Evolutionary conservation across 257 asterid genomes (phyloP).

Genomic region (Datura wrightii): DNA sequence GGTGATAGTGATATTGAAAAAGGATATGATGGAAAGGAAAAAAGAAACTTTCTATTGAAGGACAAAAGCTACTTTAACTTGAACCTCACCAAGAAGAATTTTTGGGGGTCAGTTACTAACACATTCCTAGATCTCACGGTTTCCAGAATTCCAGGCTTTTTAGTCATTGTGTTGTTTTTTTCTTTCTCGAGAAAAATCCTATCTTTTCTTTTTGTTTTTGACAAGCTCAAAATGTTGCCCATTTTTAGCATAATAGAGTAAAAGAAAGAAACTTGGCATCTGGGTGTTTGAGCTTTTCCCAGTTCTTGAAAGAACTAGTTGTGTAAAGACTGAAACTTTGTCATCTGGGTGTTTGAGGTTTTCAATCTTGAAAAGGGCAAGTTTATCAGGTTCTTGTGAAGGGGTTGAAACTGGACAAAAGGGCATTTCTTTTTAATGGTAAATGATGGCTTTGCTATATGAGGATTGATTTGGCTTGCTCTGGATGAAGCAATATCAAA

Average conservation of each 20-base stretch:
- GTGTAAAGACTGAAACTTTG: conserved; percentile 46
- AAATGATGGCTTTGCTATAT: conserved; percentile 24
- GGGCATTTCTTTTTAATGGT: conserved; percentile 40
- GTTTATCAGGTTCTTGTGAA: conserved; percentile 40
- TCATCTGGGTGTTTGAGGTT: conserved; percentile 45
- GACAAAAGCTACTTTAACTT: conserved; percentile 31
- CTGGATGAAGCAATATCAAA: conserved; percentile 36
- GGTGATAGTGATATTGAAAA: conserved; percentile 36
- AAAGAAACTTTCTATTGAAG: background rate
- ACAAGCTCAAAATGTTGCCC: background rate
- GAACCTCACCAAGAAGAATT: conserved; percentile 41
- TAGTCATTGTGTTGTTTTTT: background rate
- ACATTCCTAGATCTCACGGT: conserved; percentile 75
- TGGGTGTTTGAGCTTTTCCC: conserved; percentile 30
- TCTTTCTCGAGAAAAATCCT: conserved; percentile 51
- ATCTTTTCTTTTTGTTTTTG: conserved; percentile 40
- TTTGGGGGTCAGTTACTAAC: conserved; percentile 49
- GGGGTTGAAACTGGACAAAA: conserved; percentile 26
- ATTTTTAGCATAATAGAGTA: conserved; percentile 18
- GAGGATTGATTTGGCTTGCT: too few species aligned
- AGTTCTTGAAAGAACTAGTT: conserved; percentile 32
- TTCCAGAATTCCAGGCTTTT: conserved; percentile 52
- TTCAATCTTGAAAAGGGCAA: background rate
- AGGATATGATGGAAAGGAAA: conserved; percentile 40
- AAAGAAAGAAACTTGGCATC: conserved; percentile 9